A percentile compares a stretch with the other conserved stretches of the same genome.
These are phyloP conservation scores for Russula lepida DNA, from an alignment of 768 basidiomycete genomes.

Conservation along the genomic window DNA sequence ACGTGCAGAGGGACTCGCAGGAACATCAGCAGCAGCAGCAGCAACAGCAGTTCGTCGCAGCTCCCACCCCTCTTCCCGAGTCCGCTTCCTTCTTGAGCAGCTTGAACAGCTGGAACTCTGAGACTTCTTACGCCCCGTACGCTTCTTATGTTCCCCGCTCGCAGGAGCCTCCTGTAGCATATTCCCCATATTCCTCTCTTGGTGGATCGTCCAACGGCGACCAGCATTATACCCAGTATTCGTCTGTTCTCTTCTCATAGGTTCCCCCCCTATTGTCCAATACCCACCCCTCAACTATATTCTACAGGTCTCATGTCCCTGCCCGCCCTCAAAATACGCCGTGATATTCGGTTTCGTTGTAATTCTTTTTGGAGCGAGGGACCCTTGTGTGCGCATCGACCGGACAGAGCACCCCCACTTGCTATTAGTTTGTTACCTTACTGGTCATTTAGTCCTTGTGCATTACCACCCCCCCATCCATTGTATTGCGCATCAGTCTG, in stretches of 20 bases:
- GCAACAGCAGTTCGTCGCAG: slow-evolving; percentile 20
- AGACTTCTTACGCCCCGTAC: slow-evolving; percentile 3
- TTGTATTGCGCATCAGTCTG: slow-evolving; percentile 15
- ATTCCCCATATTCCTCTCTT: slow-evolving; percentile 8
- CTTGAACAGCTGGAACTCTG: slow-evolving; percentile 9
- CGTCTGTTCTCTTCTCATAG: slow-evolving; percentile 21
- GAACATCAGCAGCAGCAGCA: slow-evolving; percentile 22
- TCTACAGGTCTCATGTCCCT: slow-evolving; percentile 4
- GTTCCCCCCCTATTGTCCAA: background rate
- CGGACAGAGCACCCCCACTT: slow-evolving; percentile 7
- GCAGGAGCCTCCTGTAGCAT: background rate
- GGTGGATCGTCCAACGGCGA: slow-evolving; percentile 8
- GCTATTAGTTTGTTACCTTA: slow-evolving; percentile 10
- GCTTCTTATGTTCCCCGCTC: slow-evolving; percentile 12
- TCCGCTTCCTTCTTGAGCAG: slow-evolving; percentile 19
- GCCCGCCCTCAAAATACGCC: slow-evolving; percentile 7
- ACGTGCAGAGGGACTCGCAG: slow-evolving; percentile 36
- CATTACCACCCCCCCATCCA: background rate
- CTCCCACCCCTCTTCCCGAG: slow-evolving; percentile 26
- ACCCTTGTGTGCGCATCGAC: slow-evolving; percentile 7
- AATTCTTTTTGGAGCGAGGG: slow-evolving; percentile 17
- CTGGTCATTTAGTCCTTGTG: slow-evolving; percentile 9
- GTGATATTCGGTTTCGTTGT: slow-evolving; percentile 3
- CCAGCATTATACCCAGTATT: slow-evolving; percentile 16
- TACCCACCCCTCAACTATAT: slow-evolving; percentile 6